A percentile compares a stretch with the other conserved stretches of the same genome.
These are phyloP conservation scores for Amoebophrya sp. DNA, from an alignment of 169 alveolate genomes.

Conservation along the genomic window DNA sequence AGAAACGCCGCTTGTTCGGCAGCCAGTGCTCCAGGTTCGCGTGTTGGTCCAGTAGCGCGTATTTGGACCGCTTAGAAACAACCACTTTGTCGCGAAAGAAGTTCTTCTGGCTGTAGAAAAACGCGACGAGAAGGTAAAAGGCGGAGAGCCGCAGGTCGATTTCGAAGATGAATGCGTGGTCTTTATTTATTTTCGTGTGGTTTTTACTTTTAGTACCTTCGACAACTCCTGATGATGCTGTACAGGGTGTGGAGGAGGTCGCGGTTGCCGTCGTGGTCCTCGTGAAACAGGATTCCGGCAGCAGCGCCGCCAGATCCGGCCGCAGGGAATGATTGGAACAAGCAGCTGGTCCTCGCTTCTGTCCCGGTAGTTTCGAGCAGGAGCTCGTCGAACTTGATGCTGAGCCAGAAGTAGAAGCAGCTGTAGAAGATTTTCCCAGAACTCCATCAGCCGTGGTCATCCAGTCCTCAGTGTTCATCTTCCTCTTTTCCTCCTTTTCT, in stretches of 20 bases:
- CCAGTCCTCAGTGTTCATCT: neutral
- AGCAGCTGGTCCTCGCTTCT: too few species aligned
- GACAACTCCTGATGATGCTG: too few species aligned
- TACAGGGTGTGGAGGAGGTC: neutral
- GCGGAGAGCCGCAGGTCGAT: neutral
- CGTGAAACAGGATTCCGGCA: neutral
- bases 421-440: neutral
- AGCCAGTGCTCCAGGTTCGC: neutral
- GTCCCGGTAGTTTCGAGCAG: too few species aligned
- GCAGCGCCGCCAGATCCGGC: too few species aligned
- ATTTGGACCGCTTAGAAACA: neutral
- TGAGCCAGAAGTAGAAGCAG: neutral
- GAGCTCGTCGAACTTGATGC: too few species aligned
- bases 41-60: neutral
- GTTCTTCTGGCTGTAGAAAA: neutral
- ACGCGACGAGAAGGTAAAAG: neutral
- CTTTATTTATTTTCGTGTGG: too few species aligned
- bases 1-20: neutral
- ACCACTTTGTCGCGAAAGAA: too few species aligned
- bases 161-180: too few species aligned
- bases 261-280: neutral
- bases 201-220: too few species aligned
- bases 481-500: neutral
- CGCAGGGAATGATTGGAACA: too few species aligned
- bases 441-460: neutral